Evolutionary conservation across 2,329 filamentous ascomycete genomes (phyloP).

Genomic region (Aspergillus intermedius): DNA sequence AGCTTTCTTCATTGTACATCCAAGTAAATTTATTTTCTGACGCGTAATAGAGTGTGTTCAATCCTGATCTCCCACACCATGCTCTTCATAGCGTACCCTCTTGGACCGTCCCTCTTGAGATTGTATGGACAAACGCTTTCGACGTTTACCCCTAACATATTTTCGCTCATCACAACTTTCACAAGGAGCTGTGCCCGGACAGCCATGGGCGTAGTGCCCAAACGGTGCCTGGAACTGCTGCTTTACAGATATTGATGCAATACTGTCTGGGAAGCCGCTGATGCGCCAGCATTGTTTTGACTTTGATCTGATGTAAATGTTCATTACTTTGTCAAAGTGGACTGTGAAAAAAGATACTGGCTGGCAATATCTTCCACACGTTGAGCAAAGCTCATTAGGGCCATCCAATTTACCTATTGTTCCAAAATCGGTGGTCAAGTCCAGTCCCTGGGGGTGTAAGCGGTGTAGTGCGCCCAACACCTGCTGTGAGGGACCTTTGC

Average conservation of each 20-base stretch:
- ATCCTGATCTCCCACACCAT: too few species aligned
- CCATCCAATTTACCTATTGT: constrained; percentile 2
- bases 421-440: constrained; percentile 8
- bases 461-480: constrained; percentile 8
- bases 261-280: constrained; percentile 6
- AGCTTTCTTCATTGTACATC: too few species aligned
- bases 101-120: too few species aligned
- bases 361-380: constrained; percentile 5
- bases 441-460: constrained; percentile 11
- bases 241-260: constrained; percentile 2
- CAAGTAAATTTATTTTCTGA: too few species aligned
- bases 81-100: too few species aligned
- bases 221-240: constrained; percentile 5
- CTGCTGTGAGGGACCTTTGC: constrained; percentile 8
- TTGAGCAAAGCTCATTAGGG: constrained; percentile 2
- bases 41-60: too few species aligned
- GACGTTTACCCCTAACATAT: too few species aligned
- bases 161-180: background rate
- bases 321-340: constrained; percentile 3
- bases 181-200: background rate
- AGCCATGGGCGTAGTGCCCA: background rate
- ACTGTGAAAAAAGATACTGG: constrained; percentile 3
- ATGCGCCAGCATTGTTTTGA: constrained; percentile 7
- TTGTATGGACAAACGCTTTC: too few species aligned
- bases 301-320: constrained; percentile 5